Conservation (phyloP, 2,329 filamentous ascomycete genomes). For the Cladosporium sp. region DNA sequence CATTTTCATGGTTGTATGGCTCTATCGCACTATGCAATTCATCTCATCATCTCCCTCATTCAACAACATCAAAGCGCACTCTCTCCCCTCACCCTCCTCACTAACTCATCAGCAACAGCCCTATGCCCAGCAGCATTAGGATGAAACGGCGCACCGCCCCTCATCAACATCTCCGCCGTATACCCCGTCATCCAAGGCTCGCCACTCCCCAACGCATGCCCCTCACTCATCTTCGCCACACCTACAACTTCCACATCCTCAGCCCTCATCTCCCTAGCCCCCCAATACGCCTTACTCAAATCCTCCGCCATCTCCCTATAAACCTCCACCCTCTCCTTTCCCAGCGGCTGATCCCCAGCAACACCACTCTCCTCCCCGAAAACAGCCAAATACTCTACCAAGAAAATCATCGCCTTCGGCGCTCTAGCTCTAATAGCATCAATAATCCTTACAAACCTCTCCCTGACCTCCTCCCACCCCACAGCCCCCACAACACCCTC, state of each 20-base stretch:
- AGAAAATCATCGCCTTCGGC: slow-evolving; percentile 22
- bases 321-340: slow-evolving; percentile 1
- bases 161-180: slow-evolving; percentile 11
- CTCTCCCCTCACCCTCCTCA: background rate
- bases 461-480: slow-evolving; percentile 12
- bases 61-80: background rate
- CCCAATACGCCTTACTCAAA: slow-evolving; percentile 19
- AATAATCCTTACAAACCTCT: slow-evolving; percentile 21
- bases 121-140: slow-evolving; percentile 25
- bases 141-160: slow-evolving; percentile 23
- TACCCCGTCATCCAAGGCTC: slow-evolving; percentile 25
- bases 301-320: slow-evolving; percentile 13
- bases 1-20: background rate
- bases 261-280: slow-evolving; percentile 11
- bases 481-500: slow-evolving; percentile 17
- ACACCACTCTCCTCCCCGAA: slow-evolving; percentile 21
- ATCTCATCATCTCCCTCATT: too few species aligned
- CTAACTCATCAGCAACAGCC: slow-evolving; percentile 21
- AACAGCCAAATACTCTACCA: slow-evolving; percentile 24
- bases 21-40: background rate
- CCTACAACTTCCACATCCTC: slow-evolving; percentile 20
- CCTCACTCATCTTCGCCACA: slow-evolving; percentile 23
- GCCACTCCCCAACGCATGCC: slow-evolving; percentile 22
- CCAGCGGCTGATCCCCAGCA: slow-evolving; percentile 17
- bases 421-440: slow-evolving; percentile 19